A percentile compares a stretch with the other conserved stretches of the same genome.
Conservation (phyloP, 345 rosid species). For the Moricandia moricandioides region DNA sequence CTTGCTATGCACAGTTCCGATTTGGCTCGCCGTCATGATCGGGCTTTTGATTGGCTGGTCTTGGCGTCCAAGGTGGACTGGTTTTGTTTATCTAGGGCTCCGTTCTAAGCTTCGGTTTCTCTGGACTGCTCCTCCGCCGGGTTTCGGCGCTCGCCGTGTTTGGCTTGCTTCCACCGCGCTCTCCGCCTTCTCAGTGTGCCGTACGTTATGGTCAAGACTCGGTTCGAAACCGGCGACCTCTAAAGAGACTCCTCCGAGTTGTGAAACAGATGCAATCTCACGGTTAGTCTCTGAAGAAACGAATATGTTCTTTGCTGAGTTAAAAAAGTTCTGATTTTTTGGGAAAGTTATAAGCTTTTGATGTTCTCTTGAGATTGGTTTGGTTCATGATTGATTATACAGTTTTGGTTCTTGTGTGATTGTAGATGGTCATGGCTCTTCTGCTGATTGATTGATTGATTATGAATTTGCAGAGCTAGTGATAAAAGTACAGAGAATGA, state of each 20-base stretch:
- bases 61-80: slow-evolving; percentile 96
- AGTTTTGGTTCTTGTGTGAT: too few species aligned
- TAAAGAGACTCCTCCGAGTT: slow-evolving; percentile 14
- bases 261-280: slow-evolving; percentile 31
- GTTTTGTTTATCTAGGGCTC: slow-evolving; percentile 71
- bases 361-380: not conserved
- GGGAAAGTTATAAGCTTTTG: not conserved
- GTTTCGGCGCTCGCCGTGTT: slow-evolving; percentile 88
- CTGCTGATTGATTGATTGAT: not conserved
- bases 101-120: slow-evolving; percentile 77
- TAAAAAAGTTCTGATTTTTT: too few species aligned
- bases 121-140: slow-evolving; percentile 94
- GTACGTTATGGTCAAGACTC: slow-evolving; percentile 64
- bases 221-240: too few species aligned
- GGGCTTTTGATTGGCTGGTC: slow-evolving; percentile 97
- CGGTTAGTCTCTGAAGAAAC: slow-evolving; percentile 38
- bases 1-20: slow-evolving; percentile 87
- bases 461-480: slow-evolving; percentile 31
- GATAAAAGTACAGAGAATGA: slow-evolving; percentile 37
- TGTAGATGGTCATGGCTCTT: not conserved
- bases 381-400: too few species aligned
- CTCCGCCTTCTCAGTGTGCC: slow-evolving; percentile 77
- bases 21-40: slow-evolving; percentile 94
- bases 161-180: slow-evolving; percentile 95
- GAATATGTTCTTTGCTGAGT: not conserved